Base-by-base conservation (phyloP, 352 stramenopile genomes). In the Poterioochromonas sp. region DNA sequence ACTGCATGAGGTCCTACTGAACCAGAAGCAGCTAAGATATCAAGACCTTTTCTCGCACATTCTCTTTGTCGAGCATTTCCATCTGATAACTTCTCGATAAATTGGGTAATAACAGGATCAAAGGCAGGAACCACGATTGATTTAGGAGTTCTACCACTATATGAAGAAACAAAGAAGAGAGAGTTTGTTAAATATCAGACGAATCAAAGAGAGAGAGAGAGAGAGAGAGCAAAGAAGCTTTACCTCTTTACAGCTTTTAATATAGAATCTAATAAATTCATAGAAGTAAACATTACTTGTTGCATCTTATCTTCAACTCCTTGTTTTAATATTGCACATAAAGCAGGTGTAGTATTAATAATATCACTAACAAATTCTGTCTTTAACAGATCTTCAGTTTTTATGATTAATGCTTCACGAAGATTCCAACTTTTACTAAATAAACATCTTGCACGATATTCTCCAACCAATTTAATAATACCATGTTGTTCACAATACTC, bases 361-460 rank as follows among this genome's bases (percentile, higher is more conserved):
- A 54, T n/a, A 47, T 5, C 32, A 69, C 60, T n/a, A 83, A 71
- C 47, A 54, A 69, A 39, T 73, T 84, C 81, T 47, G 79, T 53
- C 76, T 44, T 35, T 29, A 79, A 43, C n/a, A 85, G 53, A 18
- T 79, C 34, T 41, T 32, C 32, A 20, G 84, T 65, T 80, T 86
- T 85, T 5, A 76, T 74, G 26, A 87, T 73, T 0, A 79, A 82
- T 51, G 82, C 84, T 54, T 83, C 80, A 12, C 83, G 73, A 26
- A 87, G 54, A 43, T 64, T 68, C 82, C 83, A 87, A 47, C 49
- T 58, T 43, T 84, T 85, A 64, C 77, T 84, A 58, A 83, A 83
- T 29, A 87, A 44, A 79, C 84, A 87, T 39, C 71, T 54, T 39
- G 82, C 83, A 22, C 85, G 39, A 62, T 87, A 87, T 65, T 87